These are phyloP conservation scores for Onygenales sp. DNA, from an alignment of 2,329 filamentous ascomycete species.

Conservation along the genomic window DNA sequence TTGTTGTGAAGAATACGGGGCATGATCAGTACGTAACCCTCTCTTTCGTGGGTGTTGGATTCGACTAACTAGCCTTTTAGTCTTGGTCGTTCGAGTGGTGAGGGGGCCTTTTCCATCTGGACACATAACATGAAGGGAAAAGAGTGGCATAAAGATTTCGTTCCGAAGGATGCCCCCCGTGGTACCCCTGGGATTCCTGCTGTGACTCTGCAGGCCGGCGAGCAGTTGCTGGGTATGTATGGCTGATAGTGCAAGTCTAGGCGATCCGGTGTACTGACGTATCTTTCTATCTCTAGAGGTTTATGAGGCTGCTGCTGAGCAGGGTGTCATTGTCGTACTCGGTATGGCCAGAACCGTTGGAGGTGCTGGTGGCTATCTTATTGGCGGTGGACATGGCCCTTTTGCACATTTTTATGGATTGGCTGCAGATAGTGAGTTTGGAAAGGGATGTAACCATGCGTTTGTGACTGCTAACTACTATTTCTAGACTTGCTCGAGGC, in stretches of 20 bases:
- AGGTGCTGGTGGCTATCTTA: constrained; percentile 19
- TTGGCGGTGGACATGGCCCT: constrained; percentile 19
- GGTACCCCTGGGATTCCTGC: constrained; percentile 12
- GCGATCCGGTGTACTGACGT: background rate
- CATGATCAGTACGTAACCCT: constrained; percentile 17
- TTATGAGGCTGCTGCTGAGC: constrained; percentile 15
- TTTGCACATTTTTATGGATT: constrained; percentile 19
- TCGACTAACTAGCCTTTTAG: constrained; percentile 1
- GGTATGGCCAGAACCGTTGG: constrained; percentile 19
- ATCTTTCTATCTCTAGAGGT: constrained; percentile 10
- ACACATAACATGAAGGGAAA: constrained; percentile 20
- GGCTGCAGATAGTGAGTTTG: constrained; percentile 18
- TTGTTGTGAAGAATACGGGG: constrained; percentile 22
- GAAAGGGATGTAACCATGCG: background rate
- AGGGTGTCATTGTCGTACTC: constrained; percentile 17
- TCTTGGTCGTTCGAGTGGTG: constrained; percentile 18
- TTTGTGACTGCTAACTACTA: background rate
- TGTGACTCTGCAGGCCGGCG: constrained; percentile 19
- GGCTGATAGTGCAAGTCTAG: background rate
- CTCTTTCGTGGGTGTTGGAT: background rate
- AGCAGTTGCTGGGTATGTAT: constrained; percentile 17
- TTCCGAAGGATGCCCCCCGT: constrained; percentile 13
- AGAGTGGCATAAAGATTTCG: constrained; percentile 16
- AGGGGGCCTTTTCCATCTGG: constrained; percentile 19
- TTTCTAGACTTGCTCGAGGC: constrained; percentile 15